Evolutionary conservation across 495 filamentous ascomycete genomes (phyloP).

Genomic region (Aspergillus indologenus): DNA sequence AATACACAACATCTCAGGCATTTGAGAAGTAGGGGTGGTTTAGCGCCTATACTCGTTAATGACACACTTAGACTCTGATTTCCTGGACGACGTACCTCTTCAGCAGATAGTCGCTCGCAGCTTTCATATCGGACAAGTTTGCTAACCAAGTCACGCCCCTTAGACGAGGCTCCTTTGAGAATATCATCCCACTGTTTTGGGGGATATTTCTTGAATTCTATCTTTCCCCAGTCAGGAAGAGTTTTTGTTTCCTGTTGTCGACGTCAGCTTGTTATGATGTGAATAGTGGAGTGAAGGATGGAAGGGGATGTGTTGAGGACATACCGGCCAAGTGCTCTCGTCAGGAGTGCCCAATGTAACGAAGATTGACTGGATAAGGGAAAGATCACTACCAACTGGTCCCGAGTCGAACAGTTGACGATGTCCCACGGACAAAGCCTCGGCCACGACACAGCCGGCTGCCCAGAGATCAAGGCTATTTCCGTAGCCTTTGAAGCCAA

Average conservation of each 20-base stretch:
- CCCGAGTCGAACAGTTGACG: slow-evolving; percentile 76
- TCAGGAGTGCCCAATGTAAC: slow-evolving; percentile 82
- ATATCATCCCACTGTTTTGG: slow-evolving; percentile 52
- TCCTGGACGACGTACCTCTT: slow-evolving; percentile 36
- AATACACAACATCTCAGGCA: neutral
- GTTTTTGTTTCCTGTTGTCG: slow-evolving; percentile 46
- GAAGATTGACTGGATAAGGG: slow-evolving; percentile 87
- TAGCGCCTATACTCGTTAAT: slow-evolving; percentile 34
- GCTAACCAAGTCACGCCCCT: slow-evolving; percentile 53
- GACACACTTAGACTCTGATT: neutral
- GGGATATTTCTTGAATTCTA: slow-evolving; percentile 55
- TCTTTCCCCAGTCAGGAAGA: slow-evolving; percentile 67
- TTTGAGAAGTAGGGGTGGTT: slow-evolving; percentile 37
- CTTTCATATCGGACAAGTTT: slow-evolving; percentile 58
- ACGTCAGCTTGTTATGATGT: slow-evolving; percentile 10
- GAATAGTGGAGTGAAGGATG: neutral
- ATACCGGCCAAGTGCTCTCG: slow-evolving; percentile 70
- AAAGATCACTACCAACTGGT: slow-evolving; percentile 87
- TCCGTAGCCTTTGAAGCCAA: slow-evolving; percentile 73
- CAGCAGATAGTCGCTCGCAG: slow-evolving; percentile 45
- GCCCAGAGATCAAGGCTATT: slow-evolving; percentile 82
- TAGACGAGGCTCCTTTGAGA: slow-evolving; percentile 45
- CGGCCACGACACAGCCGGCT: slow-evolving; percentile 78
- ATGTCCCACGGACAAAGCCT: slow-evolving; percentile 43
- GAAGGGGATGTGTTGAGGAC: slow-evolving; percentile 1